Evolutionary conservation across 768 basidiomycete species (phyloP).

Genomic region (Mycena metata): DNA sequence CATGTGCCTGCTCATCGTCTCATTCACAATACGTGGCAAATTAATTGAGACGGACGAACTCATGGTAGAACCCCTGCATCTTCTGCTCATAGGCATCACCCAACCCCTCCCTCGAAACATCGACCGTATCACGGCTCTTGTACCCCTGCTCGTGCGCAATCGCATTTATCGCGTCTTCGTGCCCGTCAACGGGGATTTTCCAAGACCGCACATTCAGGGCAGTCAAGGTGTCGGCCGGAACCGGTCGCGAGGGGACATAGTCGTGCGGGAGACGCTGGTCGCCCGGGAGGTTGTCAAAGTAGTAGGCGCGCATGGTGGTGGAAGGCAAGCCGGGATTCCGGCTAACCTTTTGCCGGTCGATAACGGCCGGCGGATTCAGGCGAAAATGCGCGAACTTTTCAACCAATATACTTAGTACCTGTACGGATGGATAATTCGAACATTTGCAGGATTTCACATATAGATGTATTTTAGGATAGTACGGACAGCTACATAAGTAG

Average conservation of each 20-base stretch:
- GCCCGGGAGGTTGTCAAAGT: constrained; percentile 76
- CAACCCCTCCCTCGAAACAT: constrained; percentile 76
- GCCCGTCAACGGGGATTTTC: constrained; percentile 72
- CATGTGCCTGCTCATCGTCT: constrained; percentile 71
- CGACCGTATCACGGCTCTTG: constrained; percentile 86
- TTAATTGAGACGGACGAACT: constrained; percentile 60
- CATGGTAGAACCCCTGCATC: constrained; percentile 85
- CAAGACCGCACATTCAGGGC: constrained; percentile 76
- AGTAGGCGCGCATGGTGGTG: constrained; percentile 75
- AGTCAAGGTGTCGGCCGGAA: constrained; percentile 62
- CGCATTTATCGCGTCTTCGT: constrained; percentile 68
- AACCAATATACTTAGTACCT: too few relatives aligned
- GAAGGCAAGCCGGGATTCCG: not conserved
- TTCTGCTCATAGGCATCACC: constrained; percentile 73
- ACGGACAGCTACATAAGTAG: too few relatives aligned
- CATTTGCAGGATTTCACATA: too few relatives aligned
- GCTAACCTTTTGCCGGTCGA: too few relatives aligned
- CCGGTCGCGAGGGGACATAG: constrained; percentile 60
- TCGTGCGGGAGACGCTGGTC: constrained; percentile 89
- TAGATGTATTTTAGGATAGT: too few relatives aligned
- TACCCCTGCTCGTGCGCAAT: constrained; percentile 79
- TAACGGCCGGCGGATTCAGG: too few relatives aligned
- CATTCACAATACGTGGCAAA: not conserved
- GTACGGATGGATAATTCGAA: too few relatives aligned
- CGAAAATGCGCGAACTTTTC: too few relatives aligned